Conservation (phyloP, 768 basidiomycete species). For the Leccinum boreale region DNA sequence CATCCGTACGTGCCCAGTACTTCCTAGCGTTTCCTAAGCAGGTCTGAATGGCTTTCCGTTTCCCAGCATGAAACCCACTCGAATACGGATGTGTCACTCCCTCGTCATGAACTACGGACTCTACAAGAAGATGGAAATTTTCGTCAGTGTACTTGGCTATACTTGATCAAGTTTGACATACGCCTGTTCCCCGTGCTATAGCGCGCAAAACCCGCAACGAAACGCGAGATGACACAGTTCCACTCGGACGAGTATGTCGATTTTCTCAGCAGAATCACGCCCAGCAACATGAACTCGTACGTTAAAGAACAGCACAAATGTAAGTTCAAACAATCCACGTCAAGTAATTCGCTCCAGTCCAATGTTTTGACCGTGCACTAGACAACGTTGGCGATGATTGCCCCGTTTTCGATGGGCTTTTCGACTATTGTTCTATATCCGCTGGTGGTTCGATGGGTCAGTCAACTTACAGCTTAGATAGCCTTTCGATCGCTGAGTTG, state of each 20-base stretch:
- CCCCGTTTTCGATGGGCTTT: slow-evolving; percentile 96
- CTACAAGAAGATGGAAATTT: slow-evolving; percentile 99
- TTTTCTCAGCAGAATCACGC: slow-evolving; percentile 90
- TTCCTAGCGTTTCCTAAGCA: background rate
- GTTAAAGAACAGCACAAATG: slow-evolving; percentile 97
- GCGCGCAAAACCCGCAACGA: slow-evolving; percentile 99
- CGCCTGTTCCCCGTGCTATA: slow-evolving; percentile 31
- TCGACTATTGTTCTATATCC: slow-evolving; percentile 98
- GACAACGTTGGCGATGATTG: slow-evolving; percentile 99
- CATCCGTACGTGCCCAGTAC: slow-evolving; percentile 65
- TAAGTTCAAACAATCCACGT: slow-evolving; percentile 34
- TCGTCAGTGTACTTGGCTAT: slow-evolving; percentile 54
- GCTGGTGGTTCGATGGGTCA: slow-evolving; percentile 99
- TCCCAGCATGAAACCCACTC: slow-evolving; percentile 90
- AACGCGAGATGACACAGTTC: slow-evolving; percentile 99
- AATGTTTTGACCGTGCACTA: slow-evolving; percentile 27
- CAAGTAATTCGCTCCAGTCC: background rate
- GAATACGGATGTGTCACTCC: slow-evolving; percentile 99
- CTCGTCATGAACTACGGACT: slow-evolving; percentile 99
- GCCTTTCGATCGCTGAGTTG: slow-evolving; percentile 7
- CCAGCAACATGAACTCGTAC: slow-evolving; percentile 91
- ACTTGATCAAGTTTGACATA: background rate
- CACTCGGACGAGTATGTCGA: slow-evolving; percentile 99
- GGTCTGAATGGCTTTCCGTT: background rate
- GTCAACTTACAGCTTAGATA: slow-evolving; percentile 22